These are phyloP conservation scores for Aspergillus bridgeri DNA, from an alignment of 495 filamentous ascomycete species.

Conservation along the genomic window DNA sequence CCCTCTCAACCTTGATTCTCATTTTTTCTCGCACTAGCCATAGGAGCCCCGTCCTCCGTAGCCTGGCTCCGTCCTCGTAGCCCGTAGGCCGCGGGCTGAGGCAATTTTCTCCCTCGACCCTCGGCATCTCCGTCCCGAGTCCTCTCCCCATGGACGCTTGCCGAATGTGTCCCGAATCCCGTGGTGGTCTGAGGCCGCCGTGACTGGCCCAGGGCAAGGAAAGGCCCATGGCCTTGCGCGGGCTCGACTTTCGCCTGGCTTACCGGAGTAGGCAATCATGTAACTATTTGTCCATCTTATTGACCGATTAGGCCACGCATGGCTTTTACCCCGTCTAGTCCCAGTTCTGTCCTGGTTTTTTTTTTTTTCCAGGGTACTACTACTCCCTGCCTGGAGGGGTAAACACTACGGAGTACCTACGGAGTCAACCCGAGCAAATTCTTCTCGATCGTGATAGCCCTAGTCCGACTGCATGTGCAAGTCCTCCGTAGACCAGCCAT, in stretches of 20 bases:
- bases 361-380: too few species aligned
- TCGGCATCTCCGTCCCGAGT: conserved; percentile 26
- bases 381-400: too few species aligned
- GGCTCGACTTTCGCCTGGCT: not conserved
- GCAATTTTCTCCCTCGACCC: conserved; percentile 13
- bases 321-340: not conserved
- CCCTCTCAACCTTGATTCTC: not conserved
- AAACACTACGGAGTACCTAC: too few species aligned
- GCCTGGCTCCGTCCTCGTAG: too few species aligned
- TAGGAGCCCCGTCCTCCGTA: not conserved
- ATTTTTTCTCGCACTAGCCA: not conserved
- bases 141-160: conserved; percentile 4
- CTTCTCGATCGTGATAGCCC: too few species aligned
- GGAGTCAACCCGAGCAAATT: too few species aligned
- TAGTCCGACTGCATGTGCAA: too few species aligned
- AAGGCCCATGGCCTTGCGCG: too few species aligned
- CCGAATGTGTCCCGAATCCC: conserved; percentile 28
- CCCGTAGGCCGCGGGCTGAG: conserved; percentile 8
- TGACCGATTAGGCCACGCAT: not conserved
- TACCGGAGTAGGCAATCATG: conserved; percentile 15
- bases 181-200: conserved; percentile 22
- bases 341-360: conserved; percentile 10
- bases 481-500: not conserved
- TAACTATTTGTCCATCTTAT: conserved; percentile 14
- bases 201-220: conserved; percentile 2